phyloP scores from a whole-genome alignment of 768 basidiomycete species.

The Naganishia randhawae region DNA sequence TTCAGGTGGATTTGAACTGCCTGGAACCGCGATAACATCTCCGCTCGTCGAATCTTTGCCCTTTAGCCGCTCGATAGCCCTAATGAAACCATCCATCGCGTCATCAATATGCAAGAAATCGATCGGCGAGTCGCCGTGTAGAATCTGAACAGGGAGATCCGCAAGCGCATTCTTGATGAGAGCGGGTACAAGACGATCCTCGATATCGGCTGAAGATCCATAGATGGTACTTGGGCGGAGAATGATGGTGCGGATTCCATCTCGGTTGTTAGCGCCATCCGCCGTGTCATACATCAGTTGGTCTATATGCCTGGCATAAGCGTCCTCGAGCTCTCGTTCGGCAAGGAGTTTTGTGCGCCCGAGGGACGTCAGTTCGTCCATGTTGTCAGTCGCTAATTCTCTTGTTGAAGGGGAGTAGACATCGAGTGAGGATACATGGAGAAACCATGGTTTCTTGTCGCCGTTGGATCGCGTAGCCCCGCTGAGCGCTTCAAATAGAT shows the following conservation, averaged over 20 bases:
- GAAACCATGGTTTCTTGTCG: slow-evolving; percentile 41
- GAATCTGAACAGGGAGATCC: slow-evolving; percentile 43
- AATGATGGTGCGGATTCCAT: slow-evolving; percentile 29
- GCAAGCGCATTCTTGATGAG: slow-evolving; percentile 42
- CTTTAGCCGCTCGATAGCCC: slow-evolving; percentile 34
- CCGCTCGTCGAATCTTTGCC: not conserved
- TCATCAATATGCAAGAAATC: slow-evolving; percentile 46
- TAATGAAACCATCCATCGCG: slow-evolving; percentile 40
- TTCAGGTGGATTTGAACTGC: not conserved
- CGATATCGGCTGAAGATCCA: slow-evolving; percentile 40
- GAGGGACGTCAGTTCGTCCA: slow-evolving; percentile 32
- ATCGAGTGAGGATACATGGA: slow-evolving; percentile 42
- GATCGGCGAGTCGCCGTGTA: slow-evolving; percentile 35
- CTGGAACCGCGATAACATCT: not conserved
- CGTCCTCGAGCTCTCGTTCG: slow-evolving; percentile 31
- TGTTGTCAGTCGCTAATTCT: not conserved
- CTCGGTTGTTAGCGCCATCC: slow-evolving; percentile 12
- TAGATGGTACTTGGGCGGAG: slow-evolving; percentile 46
- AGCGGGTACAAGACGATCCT: slow-evolving; percentile 41
- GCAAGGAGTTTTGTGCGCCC: slow-evolving; percentile 40
- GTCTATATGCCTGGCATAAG: not conserved
- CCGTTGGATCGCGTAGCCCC: slow-evolving; percentile 19
- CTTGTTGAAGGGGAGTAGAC: slow-evolving; percentile 39
- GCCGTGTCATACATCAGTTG: slow-evolving; percentile 4
- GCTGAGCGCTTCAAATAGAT: slow-evolving; percentile 31